phyloP scores from a whole-genome alignment of 805 yeast genomes.

The Cephaloascus fragrans region DNA sequence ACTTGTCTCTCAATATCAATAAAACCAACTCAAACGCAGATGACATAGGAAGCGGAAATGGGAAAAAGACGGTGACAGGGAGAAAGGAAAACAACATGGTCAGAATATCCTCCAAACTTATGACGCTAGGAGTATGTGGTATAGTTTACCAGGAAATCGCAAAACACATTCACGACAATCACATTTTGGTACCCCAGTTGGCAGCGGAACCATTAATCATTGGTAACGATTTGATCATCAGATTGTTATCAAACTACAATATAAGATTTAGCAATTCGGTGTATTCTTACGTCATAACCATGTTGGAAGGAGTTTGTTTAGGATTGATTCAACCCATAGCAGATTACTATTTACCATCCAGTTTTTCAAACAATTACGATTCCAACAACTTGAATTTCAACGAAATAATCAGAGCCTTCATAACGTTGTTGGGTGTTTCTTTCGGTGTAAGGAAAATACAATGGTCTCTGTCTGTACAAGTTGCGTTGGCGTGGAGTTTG shows the following conservation, averaged over 20 bases:
- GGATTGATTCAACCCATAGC: constrained; percentile 8
- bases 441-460: constrained; percentile 62
- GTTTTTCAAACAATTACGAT: constrained; percentile 12
- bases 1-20: constrained; percentile 24
- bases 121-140: constrained; percentile 33
- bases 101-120: constrained; percentile 10
- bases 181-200: constrained; percentile 28
- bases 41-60: constrained; percentile 1
- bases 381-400: constrained; percentile 18
- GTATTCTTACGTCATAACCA: background rate
- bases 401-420: constrained; percentile 30
- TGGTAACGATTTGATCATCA: constrained; percentile 6
- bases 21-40: background rate
- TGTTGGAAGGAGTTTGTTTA: background rate
- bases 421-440: constrained; percentile 61
- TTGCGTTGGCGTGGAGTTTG: constrained; percentile 51
- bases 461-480: constrained; percentile 61
- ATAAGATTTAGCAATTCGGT: background rate
- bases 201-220: constrained; percentile 31
- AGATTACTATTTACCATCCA: constrained; percentile 21
- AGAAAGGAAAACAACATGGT: no score
- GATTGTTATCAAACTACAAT: background rate
- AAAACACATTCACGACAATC: constrained; percentile 41
- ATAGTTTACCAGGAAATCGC: constrained; percentile 43
- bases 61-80: no score